phyloP scores from a whole-genome alignment of 352 stramenopile genomes.

The Globisporangium carolinianum region DNA sequence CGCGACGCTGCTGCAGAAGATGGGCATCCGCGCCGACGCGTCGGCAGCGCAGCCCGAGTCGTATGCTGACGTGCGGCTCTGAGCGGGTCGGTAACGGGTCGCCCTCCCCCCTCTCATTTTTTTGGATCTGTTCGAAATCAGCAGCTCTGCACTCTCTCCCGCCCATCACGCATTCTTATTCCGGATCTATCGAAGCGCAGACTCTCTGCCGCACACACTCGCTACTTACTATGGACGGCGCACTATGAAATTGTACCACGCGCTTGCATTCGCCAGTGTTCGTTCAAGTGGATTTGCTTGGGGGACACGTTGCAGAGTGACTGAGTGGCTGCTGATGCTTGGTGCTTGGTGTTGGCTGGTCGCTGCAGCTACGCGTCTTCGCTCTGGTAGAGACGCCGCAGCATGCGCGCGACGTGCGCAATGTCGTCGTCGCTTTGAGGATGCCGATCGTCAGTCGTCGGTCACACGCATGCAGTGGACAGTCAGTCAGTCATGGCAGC shows the following conservation, averaged over 20 bases:
- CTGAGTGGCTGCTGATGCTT: neutral
- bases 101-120: no score
- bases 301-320: neutral
- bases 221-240: no score
- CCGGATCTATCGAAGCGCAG: no score
- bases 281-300: no score
- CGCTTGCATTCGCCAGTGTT: no score
- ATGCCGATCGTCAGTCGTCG: neutral
- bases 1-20: slow-evolving; percentile 18
- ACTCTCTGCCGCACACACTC: no score
- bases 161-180: no score
- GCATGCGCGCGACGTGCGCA: slow-evolving; percentile 15
- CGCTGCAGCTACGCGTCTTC: neutral
- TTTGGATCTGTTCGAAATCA: no score
- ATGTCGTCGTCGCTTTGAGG: slow-evolving; percentile 40
- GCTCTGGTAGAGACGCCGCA: slow-evolving; percentile 16
- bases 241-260: no score
- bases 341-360: neutral
- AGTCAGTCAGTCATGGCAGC: neutral
- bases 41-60: slow-evolving; percentile 17
- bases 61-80: slow-evolving; percentile 56
- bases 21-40: slow-evolving; percentile 11
- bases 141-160: no score
- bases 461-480: no score
- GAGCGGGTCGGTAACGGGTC: slow-evolving; percentile 2